These are phyloP conservation scores for Salix koriyanagi DNA, from an alignment of 345 rosid species.

Conservation along the genomic window DNA sequence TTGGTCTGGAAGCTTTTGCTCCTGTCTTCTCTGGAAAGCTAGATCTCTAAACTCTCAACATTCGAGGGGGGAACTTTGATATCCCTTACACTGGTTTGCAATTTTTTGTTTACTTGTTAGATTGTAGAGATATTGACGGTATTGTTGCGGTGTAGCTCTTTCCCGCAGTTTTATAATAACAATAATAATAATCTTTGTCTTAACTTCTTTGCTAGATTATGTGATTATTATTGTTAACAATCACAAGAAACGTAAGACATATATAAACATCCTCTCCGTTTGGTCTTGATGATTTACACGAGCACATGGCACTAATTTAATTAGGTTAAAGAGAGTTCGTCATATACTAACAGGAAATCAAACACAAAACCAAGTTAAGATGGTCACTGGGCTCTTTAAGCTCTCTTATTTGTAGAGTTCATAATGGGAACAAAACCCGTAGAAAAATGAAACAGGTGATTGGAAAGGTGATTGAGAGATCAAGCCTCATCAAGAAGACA, in stretches of 20 bases:
- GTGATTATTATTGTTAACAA: too few species aligned
- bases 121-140: neutral
- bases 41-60: neutral
- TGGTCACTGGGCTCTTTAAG: neutral
- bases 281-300: neutral
- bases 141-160: too few species aligned
- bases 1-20: neutral
- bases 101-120: neutral
- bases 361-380: neutral
- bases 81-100: neutral
- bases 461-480: constrained; percentile 20
- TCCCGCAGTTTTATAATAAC: too few species aligned
- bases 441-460: constrained; percentile 14
- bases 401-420: neutral
- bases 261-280: too few species aligned
- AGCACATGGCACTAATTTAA: neutral
- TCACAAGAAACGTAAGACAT: too few species aligned
- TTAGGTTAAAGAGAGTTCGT: neutral
- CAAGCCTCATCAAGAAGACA: constrained; percentile 22
- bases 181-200: too few species aligned
- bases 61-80: neutral
- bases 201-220: too few species aligned
- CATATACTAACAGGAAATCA: neutral
- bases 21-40: neutral
- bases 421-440: neutral